Evolutionary conservation across 2,329 filamentous ascomycete species (phyloP).

Genomic region (Leptodontidium sp.): DNA sequence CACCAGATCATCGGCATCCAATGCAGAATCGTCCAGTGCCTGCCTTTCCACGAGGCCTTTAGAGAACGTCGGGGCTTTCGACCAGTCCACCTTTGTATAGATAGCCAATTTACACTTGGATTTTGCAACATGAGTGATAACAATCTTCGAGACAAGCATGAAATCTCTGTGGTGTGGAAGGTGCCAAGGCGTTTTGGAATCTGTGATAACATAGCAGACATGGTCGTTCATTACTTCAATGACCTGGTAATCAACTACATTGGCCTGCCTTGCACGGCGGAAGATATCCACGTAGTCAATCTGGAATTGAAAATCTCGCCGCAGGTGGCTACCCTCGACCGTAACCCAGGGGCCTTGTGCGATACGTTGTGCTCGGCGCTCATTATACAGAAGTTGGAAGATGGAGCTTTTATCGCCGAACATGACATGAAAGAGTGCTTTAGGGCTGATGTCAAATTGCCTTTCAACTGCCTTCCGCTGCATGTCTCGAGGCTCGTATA

Average conservation of each 20-base stretch:
- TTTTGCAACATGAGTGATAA: constrained; percentile 93
- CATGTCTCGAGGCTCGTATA: constrained; percentile 87
- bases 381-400: constrained; percentile 89
- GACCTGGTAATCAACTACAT: constrained; percentile 82
- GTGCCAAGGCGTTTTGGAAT: constrained; percentile 70
- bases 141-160: constrained; percentile 85
- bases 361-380: constrained; percentile 80
- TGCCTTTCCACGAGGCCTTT: constrained; percentile 71
- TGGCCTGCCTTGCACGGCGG: constrained; percentile 65
- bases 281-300: constrained; percentile 73
- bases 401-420: constrained; percentile 97
- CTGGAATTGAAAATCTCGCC: constrained; percentile 82
- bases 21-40: constrained; percentile 77
- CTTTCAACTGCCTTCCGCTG: constrained; percentile 77
- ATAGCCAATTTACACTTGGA: constrained; percentile 91
- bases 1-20: constrained; percentile 77
- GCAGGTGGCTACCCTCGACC: constrained; percentile 73
- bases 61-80: constrained; percentile 67
- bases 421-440: constrained; percentile 93
- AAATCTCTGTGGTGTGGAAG: constrained; percentile 83
- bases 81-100: constrained; percentile 89
- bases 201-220: constrained; percentile 70
- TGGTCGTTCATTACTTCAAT: constrained; percentile 87
- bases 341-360: constrained; percentile 86
- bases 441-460: constrained; percentile 89